Percentiles rank a stretch among this genome's conserved stretches.
These are phyloP conservation scores for Rhinocladiella mackenziei DNA, from an alignment of 2,329 filamentous ascomycete genomes.

Conservation along the genomic window DNA sequence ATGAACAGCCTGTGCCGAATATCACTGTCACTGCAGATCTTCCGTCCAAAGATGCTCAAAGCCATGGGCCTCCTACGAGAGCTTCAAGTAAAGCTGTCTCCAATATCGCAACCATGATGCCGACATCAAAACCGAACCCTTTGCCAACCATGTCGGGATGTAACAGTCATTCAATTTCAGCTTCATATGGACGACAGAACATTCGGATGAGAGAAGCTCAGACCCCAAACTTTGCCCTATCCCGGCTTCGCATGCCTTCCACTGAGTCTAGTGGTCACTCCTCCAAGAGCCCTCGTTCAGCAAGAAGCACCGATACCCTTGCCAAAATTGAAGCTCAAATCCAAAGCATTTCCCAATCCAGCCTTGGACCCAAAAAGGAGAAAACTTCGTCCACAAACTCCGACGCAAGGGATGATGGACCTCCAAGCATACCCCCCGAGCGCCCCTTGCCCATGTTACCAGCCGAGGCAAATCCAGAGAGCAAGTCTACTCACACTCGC, in stretches of 20 bases:
- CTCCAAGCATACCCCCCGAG: slow-evolving; percentile 21
- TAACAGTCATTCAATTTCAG: not conserved
- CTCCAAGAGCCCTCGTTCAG: slow-evolving; percentile 6
- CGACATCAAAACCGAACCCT: slow-evolving; percentile 1
- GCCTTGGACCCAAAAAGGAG: not conserved
- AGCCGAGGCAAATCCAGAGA: slow-evolving; percentile 2
- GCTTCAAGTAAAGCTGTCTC: slow-evolving; percentile 10
- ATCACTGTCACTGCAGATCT: slow-evolving; percentile 3
- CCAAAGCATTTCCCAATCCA: not conserved
- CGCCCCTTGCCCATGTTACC: slow-evolving; percentile 23
- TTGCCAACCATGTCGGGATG: slow-evolving; percentile 1
- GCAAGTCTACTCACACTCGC: not conserved
- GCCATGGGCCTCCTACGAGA: slow-evolving; percentile 5
- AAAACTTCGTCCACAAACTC: slow-evolving; percentile 1
- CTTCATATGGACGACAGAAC: not conserved
- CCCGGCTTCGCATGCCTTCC: slow-evolving; percentile 9
- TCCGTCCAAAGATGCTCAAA: not conserved
- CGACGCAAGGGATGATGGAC: slow-evolving; percentile 9
- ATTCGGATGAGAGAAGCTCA: not conserved
- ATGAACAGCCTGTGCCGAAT: not conserved
- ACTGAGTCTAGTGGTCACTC: slow-evolving; percentile 3
- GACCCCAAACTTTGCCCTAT: not conserved
- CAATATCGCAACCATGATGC: slow-evolving; percentile 7
- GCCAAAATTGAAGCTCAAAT: slow-evolving; percentile 23
- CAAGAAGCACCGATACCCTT: slow-evolving; percentile 23